Evolutionary conservation across 371 early-diverging fungal genomes (phyloP).

Genomic region (Sporodiniella umbellata): DNA sequence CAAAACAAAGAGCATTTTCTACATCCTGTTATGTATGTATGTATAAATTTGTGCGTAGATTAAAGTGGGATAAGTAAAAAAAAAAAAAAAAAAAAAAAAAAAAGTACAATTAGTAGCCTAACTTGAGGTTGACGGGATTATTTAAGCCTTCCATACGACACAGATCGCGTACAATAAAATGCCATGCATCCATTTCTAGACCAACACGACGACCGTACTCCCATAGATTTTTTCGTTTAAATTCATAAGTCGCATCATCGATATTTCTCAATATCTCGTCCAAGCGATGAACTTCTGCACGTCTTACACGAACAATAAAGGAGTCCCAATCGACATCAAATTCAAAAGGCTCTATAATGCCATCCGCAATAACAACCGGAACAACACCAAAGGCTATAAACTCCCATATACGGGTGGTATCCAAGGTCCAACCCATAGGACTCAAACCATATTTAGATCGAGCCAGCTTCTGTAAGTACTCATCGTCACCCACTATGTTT

Average conservation of each 20-base stretch:
- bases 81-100: neutral
- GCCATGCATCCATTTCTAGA: constrained; percentile 54
- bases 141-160: constrained; percentile 42
- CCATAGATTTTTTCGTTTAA: constrained; percentile 43
- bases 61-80: too few species aligned
- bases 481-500: constrained; percentile 28
- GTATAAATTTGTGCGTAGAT: too few species aligned
- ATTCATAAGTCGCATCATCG: constrained; percentile 45
- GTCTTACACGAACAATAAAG: constrained; percentile 44
- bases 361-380: constrained; percentile 56
- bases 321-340: constrained; percentile 58
- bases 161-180: constrained; percentile 49
- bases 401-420: constrained; percentile 56
- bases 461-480: constrained; percentile 39
- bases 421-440: constrained; percentile 58
- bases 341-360: constrained; percentile 54
- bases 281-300: constrained; percentile 50
- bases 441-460: constrained; percentile 49
- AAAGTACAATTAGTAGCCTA: constrained; percentile 32
- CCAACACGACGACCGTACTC: constrained; percentile 49
- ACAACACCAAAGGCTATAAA: constrained; percentile 59
- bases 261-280: constrained; percentile 46
- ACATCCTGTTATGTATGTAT: neutral
- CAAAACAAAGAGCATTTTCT: neutral
- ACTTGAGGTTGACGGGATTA: constrained; percentile 32